Conservation (phyloP, 345 rosid species). For the Noccaea caerulescens region DNA sequence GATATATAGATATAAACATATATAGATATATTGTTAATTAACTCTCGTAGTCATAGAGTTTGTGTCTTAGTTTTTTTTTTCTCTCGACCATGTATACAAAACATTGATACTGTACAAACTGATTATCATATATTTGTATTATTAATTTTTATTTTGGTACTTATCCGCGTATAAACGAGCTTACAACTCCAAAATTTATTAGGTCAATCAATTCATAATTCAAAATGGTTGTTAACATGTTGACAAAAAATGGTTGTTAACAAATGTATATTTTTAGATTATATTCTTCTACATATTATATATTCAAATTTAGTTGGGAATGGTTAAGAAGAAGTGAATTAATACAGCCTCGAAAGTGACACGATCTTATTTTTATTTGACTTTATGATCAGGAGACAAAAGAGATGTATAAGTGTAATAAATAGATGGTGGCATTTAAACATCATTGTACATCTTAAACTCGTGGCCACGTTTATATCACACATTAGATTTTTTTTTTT, state of each 20-base stretch:
- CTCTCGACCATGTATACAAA: slow-evolving; percentile 27
- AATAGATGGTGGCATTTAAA: slow-evolving; percentile 31
- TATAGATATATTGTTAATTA: slow-evolving; percentile 27
- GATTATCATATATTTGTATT: slow-evolving; percentile 15
- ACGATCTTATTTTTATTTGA: slow-evolving; percentile 32
- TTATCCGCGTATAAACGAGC: slow-evolving; percentile 12
- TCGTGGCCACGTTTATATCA: slow-evolving; percentile 19
- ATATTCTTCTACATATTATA: not conserved
- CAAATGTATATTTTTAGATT: no score
- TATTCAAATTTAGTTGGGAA: slow-evolving; percentile 42
- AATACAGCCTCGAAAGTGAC: slow-evolving; percentile 41
- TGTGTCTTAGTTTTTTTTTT: slow-evolving; percentile 8
- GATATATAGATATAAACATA: slow-evolving; percentile 9
- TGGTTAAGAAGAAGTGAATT: slow-evolving; percentile 45
- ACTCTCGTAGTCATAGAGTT: slow-evolving; percentile 29
- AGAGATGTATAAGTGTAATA: slow-evolving; percentile 20
- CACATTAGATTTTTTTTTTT: not conserved
- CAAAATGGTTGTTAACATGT: no score
- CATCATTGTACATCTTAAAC: slow-evolving; percentile 19
- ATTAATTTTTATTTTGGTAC: not conserved
- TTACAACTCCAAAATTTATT: not conserved
- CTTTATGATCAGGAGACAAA: slow-evolving; percentile 29
- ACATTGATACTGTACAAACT: slow-evolving; percentile 33
- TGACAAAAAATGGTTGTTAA: no score
- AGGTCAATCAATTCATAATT: not conserved